phyloP scores from a whole-genome alignment of 768 basidiomycete species.

The Trametes cingulata region DNA sequence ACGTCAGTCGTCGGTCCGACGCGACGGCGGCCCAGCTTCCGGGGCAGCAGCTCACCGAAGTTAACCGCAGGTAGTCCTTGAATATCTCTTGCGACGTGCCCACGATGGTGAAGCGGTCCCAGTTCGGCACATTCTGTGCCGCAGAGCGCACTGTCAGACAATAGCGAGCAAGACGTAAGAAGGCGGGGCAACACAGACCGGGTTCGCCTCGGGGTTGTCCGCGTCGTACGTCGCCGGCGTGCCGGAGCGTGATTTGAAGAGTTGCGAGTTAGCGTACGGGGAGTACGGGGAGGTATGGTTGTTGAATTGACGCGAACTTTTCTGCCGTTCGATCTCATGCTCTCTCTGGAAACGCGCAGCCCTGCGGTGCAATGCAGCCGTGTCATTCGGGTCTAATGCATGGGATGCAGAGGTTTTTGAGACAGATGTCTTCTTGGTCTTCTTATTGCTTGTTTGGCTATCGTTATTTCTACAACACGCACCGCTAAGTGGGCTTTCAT shows the following conservation, averaged over 20 bases:
- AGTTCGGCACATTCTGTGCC: slow-evolving; percentile 87
- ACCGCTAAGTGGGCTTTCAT: not conserved
- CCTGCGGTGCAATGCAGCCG: slow-evolving; percentile 69
- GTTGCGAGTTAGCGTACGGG: slow-evolving; percentile 20
- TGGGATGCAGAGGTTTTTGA: slow-evolving; percentile 25
- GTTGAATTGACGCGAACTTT: slow-evolving; percentile 37
- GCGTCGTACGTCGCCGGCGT: slow-evolving; percentile 30
- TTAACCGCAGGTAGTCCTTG: slow-evolving; percentile 94
- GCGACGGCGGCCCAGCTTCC: not conserved
- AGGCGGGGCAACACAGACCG: slow-evolving; percentile 46
- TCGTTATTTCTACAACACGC: slow-evolving; percentile 38
- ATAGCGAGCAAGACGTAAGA: slow-evolving; percentile 2
- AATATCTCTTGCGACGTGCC: slow-evolving; percentile 88
- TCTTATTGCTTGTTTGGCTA: slow-evolving; percentile 47
- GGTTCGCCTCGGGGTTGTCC: slow-evolving; percentile 74
- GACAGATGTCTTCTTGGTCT: slow-evolving; percentile 57
- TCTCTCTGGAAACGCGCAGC: slow-evolving; percentile 91
- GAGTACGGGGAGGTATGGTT: slow-evolving; percentile 37
- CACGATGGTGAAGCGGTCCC: slow-evolving; percentile 95
- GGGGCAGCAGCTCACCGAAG: slow-evolving; percentile 59
- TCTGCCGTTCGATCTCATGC: slow-evolving; percentile 81
- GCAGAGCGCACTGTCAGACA: slow-evolving; percentile 2
- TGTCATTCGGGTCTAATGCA: slow-evolving; percentile 60
- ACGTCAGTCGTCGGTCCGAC: not conserved
- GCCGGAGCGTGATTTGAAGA: slow-evolving; percentile 41